A percentile compares a stretch with the other conserved stretches of the same genome.
phyloP scores from a whole-genome alignment of 495 filamentous ascomycete genomes.

The Cercophora sp. region DNA sequence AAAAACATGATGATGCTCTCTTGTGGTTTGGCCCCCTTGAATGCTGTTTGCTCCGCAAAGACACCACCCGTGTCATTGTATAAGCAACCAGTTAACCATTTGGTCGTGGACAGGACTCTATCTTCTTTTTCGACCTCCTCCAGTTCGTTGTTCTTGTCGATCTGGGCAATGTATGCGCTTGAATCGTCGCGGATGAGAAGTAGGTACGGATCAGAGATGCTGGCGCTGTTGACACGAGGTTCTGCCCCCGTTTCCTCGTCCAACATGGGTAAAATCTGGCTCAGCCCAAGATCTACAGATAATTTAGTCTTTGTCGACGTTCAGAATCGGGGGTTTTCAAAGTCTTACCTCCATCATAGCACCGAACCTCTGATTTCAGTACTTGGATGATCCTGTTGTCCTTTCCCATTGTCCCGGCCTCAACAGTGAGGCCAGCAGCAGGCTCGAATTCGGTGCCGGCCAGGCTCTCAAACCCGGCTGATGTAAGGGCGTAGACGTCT shows the following conservation, averaged over 20 bases:
- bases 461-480: constrained; percentile 60
- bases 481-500: constrained; percentile 57
- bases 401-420: constrained; percentile 71
- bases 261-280: constrained; percentile 83
- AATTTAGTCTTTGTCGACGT: too few relatives aligned
- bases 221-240: constrained; percentile 71
- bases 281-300: constrained; percentile 69
- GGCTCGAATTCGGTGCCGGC: constrained; percentile 80
- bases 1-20: constrained; percentile 67
- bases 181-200: constrained; percentile 78
- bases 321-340: too few relatives aligned
- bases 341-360: constrained; percentile 80
- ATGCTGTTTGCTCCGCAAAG: constrained; percentile 44
- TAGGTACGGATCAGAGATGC: constrained; percentile 84
- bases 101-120: constrained; percentile 46
- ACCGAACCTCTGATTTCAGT: constrained; percentile 74
- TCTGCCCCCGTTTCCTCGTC: constrained; percentile 81
- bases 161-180: constrained; percentile 68
- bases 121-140: constrained; percentile 70
- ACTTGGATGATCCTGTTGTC: constrained; percentile 79
- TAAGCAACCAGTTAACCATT: constrained; percentile 77
- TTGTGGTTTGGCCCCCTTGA: constrained; percentile 39
- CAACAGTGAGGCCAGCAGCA: constrained; percentile 76
- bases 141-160: constrained; percentile 75
- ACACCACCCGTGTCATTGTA: constrained; percentile 62